Base-by-base conservation (phyloP, 2,329 filamentous ascomycete genomes). In the Lomentospora prolificans region DNA sequence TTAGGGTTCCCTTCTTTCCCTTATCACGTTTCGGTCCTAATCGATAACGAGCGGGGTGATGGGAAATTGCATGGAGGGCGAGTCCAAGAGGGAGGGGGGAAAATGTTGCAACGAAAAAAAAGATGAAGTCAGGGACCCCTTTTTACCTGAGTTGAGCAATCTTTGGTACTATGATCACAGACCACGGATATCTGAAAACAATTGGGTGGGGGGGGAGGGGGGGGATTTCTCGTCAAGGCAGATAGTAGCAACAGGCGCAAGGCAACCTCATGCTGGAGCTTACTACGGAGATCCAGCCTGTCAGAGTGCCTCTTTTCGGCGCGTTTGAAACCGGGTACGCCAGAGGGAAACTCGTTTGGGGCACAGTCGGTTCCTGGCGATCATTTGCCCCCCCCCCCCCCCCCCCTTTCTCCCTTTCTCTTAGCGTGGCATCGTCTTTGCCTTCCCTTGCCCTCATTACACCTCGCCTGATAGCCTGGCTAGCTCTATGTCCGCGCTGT, bases 261-360 rank as follows among this genome's bases (percentile, higher is more conserved):
- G n/a, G n/a, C n/a, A n/a, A n/a, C n/a, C n/a, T n/a, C n/a, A n/a
- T n/a, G n/a, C n/a, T n/a, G n/a, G n/a, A n/a, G n/a, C n/a, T n/a
- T n/a, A n/a, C n/a, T n/a, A n/a, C n/a, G n/a, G n/a, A n/a, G n/a
- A n/a, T n/a, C n/a, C n/a, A 41, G 36, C 36, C 36, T 41, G 19
- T 41, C 36, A 41, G 4, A 19, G 14, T 17, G 36, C 3, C 36
- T 7, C 36, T n/a, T n/a, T n/a, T n/a, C n/a, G n/a, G n/a, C n/a
- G n/a, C n/a, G n/a, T n/a, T n/a, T 44, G 52, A 54, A 54, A 54
- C 52, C 52, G 25, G 52, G 52, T 54, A 54, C 24, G 19, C 52
- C n/a, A 54, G 36, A 48, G 52, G 33, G 36, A 53, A 27, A 25
- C 17, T 41, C 28, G 51, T 44, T 28, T 53, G 33, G 36, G 52